Conservation (phyloP, 495 filamentous ascomycete genomes). For the Penicillium herquei region DNA sequence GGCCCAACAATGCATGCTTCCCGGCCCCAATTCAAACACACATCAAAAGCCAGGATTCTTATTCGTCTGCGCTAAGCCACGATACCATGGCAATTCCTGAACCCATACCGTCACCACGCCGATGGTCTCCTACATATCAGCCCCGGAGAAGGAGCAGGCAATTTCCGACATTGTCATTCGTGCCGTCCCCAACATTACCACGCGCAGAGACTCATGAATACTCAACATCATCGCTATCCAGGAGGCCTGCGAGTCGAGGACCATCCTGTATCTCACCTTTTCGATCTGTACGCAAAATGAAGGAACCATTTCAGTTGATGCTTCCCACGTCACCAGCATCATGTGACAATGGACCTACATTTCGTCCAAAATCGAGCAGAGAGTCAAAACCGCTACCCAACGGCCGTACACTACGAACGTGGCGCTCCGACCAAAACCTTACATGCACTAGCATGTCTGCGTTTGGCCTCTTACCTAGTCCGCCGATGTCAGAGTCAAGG, state of each 20-base stretch:
- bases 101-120: slow-evolving; percentile 25
- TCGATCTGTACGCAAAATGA: slow-evolving; percentile 48
- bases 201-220: slow-evolving; percentile 27
- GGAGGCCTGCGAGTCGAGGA: slow-evolving; percentile 28
- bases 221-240: slow-evolving; percentile 25
- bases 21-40: slow-evolving; percentile 26
- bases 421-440: slow-evolving; percentile 45
- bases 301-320: slow-evolving; percentile 44
- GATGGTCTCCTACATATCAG: slow-evolving; percentile 33
- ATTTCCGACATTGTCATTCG: slow-evolving; percentile 29
- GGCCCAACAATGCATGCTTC: slow-evolving; percentile 19
- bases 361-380: slow-evolving; percentile 16
- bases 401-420: slow-evolving; percentile 36
- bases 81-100: slow-evolving; percentile 18
- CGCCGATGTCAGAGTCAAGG: slow-evolving; percentile 39
- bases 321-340: slow-evolving; percentile 35
- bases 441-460: slow-evolving; percentile 30
- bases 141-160: slow-evolving; percentile 28
- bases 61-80: slow-evolving; percentile 24
- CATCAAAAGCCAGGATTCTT: slow-evolving; percentile 22
- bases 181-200: slow-evolving; percentile 17
- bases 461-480: slow-evolving; percentile 44
- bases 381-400: slow-evolving; percentile 13
- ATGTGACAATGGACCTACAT: slow-evolving; percentile 23
- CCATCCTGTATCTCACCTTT: slow-evolving; percentile 39